Percentiles rank a stretch among this genome's conserved stretches.
Evolutionary conservation across 768 basidiomycete genomes (phyloP).

Genomic region (Mycena rosella): DNA sequence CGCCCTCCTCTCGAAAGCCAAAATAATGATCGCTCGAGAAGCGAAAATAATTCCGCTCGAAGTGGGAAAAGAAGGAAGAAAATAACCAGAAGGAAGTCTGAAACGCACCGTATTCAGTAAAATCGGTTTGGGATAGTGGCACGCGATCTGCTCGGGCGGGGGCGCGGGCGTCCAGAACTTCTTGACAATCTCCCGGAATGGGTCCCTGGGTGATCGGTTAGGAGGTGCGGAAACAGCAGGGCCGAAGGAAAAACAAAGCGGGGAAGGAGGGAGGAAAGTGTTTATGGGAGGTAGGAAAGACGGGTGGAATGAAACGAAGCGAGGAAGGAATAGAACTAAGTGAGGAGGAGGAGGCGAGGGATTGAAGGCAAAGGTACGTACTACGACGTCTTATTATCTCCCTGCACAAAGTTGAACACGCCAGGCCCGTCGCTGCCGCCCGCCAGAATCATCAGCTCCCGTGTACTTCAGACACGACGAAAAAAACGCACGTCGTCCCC

Average conservation of each 20-base stretch:
- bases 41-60: no score
- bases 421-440: constrained; percentile 80
- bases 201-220: constrained; percentile 1
- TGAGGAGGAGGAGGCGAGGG: background rate
- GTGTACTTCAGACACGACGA: constrained; percentile 42
- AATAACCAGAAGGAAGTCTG: background rate
- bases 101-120: constrained; percentile 77
- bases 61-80: constrained; percentile 17
- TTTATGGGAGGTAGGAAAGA: background rate
- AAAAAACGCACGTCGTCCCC: constrained; percentile 80
- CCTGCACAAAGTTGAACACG: constrained; percentile 82
- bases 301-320: no score
- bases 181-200: constrained; percentile 79
- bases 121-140: constrained; percentile 85
- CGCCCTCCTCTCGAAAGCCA: no score
- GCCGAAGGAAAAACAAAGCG: no score
- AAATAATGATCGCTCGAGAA: no score
- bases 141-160: constrained; percentile 69
- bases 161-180: constrained; percentile 70
- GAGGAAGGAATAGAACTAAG: background rate
- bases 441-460: constrained; percentile 8
- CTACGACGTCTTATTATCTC: constrained; percentile 70
- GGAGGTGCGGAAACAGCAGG: background rate
- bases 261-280: no score
- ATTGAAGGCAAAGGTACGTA: background rate